Evolutionary conservation across 495 filamentous ascomycete species (phyloP).

Genomic region (Lichenothelia convexa): DNA sequence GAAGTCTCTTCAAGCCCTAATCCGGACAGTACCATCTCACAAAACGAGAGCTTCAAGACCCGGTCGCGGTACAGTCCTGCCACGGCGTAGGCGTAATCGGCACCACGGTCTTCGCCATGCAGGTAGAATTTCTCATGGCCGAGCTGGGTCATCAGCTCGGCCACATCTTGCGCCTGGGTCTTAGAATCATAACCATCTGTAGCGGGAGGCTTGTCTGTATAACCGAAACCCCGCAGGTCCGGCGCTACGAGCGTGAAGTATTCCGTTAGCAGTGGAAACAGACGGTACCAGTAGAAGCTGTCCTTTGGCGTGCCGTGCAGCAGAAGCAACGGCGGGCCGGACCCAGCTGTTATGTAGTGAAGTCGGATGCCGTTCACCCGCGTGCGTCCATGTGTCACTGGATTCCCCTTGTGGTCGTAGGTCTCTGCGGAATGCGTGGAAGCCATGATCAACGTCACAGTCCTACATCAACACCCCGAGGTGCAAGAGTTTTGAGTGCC

Average conservation of each 20-base stretch:
- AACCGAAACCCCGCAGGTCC: constrained; percentile 8
- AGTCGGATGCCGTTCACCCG: no score
- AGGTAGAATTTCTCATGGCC: constrained; percentile 7
- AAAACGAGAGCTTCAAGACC: constrained; percentile 2
- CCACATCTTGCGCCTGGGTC: constrained; percentile 6
- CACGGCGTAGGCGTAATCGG: constrained; percentile 7
- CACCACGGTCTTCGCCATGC: constrained; percentile 7
- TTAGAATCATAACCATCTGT: constrained; percentile 5
- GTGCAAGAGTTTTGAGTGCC: no score
- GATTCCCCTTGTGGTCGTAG: no score
- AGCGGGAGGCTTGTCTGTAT: constrained; percentile 8
- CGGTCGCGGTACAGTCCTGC: constrained; percentile 4
- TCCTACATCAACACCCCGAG: no score
- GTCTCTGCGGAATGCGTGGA: no score
- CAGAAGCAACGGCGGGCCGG: no score
- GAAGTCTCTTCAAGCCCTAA: constrained; percentile 7
- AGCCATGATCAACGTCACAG: no score
- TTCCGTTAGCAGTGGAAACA: no score
- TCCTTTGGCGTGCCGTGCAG: no score
- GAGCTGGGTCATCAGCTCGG: constrained; percentile 5
- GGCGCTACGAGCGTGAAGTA: constrained; percentile 7
- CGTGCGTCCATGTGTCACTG: no score
- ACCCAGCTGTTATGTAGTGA: no score
- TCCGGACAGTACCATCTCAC: constrained; percentile 7
- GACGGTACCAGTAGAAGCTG: no score